phyloP scores from a whole-genome alignment of 805 yeast species.

The Candida takata region DNA sequence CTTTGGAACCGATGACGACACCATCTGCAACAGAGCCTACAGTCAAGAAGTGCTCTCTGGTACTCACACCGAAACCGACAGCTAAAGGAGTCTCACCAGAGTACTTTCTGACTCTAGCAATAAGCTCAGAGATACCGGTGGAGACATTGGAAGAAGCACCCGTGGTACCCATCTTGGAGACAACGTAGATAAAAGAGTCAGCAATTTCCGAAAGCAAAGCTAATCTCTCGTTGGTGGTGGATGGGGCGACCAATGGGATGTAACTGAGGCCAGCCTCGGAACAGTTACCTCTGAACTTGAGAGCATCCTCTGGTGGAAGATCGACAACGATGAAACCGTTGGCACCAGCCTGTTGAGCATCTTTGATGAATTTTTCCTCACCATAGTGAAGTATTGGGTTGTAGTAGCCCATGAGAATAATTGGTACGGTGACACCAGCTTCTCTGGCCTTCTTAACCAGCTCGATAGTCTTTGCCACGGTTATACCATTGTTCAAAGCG shows the following conservation, averaged over 20 bases:
- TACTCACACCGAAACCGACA: slow-evolving; percentile 95
- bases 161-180: slow-evolving; percentile 96
- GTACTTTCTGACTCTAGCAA: slow-evolving; percentile 66
- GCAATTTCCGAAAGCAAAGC: slow-evolving; percentile 75
- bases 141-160: slow-evolving; percentile 73
- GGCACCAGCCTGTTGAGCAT: slow-evolving; percentile 83
- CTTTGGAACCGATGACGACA: slow-evolving; percentile 90
- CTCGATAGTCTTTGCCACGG: slow-evolving; percentile 61
- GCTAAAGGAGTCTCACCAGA: slow-evolving; percentile 81
- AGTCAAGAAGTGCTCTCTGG: slow-evolving; percentile 78
- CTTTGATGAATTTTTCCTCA: slow-evolving; percentile 73
- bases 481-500: slow-evolving; percentile 81
- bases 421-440: slow-evolving; percentile 81
- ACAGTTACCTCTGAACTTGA: slow-evolving; percentile 72
- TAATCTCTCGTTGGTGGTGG: slow-evolving; percentile 87
- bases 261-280: slow-evolving; percentile 65
- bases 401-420: slow-evolving; percentile 95
- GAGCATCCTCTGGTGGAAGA: slow-evolving; percentile 96
- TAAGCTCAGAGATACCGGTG: slow-evolving; percentile 55
- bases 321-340: slow-evolving; percentile 94
- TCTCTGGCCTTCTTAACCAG: slow-evolving; percentile 69
- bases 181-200: slow-evolving; percentile 93
- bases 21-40: slow-evolving; percentile 87
- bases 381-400: slow-evolving; percentile 90
- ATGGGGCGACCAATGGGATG: slow-evolving; percentile 94